Percentiles rank a stretch among this genome's conserved stretches.
These are phyloP conservation scores for Aureobasidium sp. DNA, from an alignment of 2,329 filamentous ascomycete species.

Conservation along the genomic window DNA sequence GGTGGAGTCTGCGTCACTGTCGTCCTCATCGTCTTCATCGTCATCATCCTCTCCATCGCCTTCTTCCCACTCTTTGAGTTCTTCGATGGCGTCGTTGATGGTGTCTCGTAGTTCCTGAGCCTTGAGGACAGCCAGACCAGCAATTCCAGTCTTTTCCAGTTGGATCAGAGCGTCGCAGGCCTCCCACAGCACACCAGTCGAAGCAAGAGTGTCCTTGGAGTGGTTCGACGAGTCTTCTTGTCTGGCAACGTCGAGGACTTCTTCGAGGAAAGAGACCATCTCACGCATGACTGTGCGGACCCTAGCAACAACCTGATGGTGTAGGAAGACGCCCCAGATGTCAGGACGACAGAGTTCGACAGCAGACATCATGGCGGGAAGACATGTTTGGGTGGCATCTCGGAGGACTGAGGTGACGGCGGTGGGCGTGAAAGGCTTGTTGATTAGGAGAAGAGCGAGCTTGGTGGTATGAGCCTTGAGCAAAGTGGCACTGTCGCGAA, in stretches of 20 bases:
- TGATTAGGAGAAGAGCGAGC: constrained; percentile 77
- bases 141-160: constrained; percentile 59
- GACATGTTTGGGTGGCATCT: constrained; percentile 62
- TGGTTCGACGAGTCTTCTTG: constrained; percentile 25
- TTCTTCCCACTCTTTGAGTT: constrained; percentile 76
- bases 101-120: constrained; percentile 66
- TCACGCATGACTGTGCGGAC: constrained; percentile 55
- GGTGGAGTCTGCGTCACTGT: constrained; percentile 32
- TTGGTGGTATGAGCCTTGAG: constrained; percentile 81
- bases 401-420: constrained; percentile 63
- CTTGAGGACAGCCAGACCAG: constrained; percentile 61
- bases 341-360: constrained; percentile 56
- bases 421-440: constrained; percentile 73
- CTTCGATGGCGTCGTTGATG: constrained; percentile 73
- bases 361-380: constrained; percentile 66
- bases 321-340: constrained; percentile 55
- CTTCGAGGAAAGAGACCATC: constrained; percentile 50
- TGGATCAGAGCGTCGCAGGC: constrained; percentile 65
- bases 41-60: constrained; percentile 38
- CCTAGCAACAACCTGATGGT: constrained; percentile 54
- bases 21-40: constrained; percentile 28
- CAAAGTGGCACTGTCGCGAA: constrained; percentile 62
- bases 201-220: constrained; percentile 44
- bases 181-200: constrained; percentile 75
- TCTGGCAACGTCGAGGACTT: constrained; percentile 36